Evolutionary conservation across 768 basidiomycete genomes (phyloP).

Genomic region (Trametes cinnabarina): DNA sequence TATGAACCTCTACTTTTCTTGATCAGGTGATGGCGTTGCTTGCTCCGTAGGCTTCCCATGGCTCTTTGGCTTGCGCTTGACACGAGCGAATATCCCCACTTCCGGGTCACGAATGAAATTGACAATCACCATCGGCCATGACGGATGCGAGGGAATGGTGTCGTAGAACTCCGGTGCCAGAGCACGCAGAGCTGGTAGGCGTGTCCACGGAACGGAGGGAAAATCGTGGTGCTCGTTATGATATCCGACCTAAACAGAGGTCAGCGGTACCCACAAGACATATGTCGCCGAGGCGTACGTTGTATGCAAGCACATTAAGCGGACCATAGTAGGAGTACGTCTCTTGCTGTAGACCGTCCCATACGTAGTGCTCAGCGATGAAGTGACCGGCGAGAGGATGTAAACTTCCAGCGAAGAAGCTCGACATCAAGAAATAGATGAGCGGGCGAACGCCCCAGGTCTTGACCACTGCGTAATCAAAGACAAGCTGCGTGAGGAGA

Average conservation of each 20-base stretch:
- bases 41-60: slow-evolving; percentile 4
- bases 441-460: slow-evolving; percentile 49
- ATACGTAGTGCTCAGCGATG: slow-evolving; percentile 95
- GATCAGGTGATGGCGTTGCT: not conserved
- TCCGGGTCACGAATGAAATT: slow-evolving; percentile 91
- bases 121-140: slow-evolving; percentile 92
- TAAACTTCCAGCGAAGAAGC: slow-evolving; percentile 94
- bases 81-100: slow-evolving; percentile 86
- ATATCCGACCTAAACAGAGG: slow-evolving; percentile 74
- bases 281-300: slow-evolving; percentile 51
- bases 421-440: slow-evolving; percentile 81
- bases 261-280: not conserved
- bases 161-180: slow-evolving; percentile 94
- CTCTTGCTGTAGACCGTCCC: slow-evolving; percentile 90
- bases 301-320: slow-evolving; percentile 88
- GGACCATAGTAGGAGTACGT: slow-evolving; percentile 97
- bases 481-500: slow-evolving; percentile 60
- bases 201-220: slow-evolving; percentile 94
- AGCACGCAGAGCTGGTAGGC: slow-evolving; percentile 74
- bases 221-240: slow-evolving; percentile 99
- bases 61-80: slow-evolving; percentile 63
- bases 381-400: slow-evolving; percentile 98
- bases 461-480: slow-evolving; percentile 67
- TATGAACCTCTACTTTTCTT: slow-evolving; percentile 6
- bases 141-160: slow-evolving; percentile 78